These are phyloP conservation scores for Ophiocordyceps camponoti-floridani DNA, from an alignment of 2,329 filamentous ascomycete genomes.

Conservation along the genomic window DNA sequence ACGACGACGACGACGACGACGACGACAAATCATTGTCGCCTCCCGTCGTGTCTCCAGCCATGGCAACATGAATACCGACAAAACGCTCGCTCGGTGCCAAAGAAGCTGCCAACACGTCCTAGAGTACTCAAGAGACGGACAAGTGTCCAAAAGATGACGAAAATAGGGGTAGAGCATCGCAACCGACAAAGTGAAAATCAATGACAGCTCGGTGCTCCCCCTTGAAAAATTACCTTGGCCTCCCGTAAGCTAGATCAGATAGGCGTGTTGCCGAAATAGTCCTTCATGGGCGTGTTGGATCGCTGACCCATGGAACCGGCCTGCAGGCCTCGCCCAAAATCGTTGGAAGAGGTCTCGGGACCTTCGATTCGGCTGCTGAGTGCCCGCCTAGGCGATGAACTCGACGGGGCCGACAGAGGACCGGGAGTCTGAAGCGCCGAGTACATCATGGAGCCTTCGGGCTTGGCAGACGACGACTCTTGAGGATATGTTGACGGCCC, in stretches of 20 bases:
- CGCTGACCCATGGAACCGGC: background rate
- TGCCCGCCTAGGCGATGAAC: conserved; percentile 19
- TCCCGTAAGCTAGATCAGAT: too few relatives aligned
- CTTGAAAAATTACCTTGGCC: background rate
- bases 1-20: background rate
- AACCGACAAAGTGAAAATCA: background rate
- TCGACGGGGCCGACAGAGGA: conserved; percentile 33
- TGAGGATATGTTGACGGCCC: background rate
- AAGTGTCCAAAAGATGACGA: background rate
- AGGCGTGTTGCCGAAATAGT: background rate
- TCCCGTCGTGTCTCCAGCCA: background rate
- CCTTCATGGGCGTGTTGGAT: background rate
- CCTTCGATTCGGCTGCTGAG: conserved; percentile 1
- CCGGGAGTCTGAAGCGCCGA: conserved; percentile 33
- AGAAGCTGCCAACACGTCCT: background rate
- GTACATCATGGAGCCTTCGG: conserved; percentile 25
- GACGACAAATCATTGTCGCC: background rate
- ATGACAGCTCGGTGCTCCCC: background rate
- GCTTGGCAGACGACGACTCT: conserved; percentile 14
- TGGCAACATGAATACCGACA: background rate
- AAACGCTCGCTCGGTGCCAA: background rate
- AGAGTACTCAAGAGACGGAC: background rate
- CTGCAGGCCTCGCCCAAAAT: background rate
- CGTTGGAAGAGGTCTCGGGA: background rate
- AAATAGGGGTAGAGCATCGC: background rate